These are phyloP conservation scores for Russula griseocarnosa DNA, from an alignment of 768 basidiomycete genomes.

Conservation along the genomic window DNA sequence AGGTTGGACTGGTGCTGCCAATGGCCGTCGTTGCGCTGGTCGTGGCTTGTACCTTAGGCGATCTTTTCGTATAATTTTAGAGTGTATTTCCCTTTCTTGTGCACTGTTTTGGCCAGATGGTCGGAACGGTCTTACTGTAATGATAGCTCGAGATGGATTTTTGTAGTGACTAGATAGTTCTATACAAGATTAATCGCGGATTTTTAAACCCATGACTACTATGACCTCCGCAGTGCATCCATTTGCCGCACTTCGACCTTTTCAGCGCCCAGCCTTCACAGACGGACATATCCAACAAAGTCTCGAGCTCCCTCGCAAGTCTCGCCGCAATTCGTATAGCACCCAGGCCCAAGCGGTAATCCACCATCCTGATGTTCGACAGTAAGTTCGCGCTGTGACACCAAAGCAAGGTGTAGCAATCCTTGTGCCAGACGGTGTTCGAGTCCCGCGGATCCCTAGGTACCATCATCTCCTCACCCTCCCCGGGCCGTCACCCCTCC, in stretches of 20 bases:
- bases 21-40: not conserved
- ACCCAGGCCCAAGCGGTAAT: slow-evolving; percentile 63
- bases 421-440: slow-evolving; percentile 73
- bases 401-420: slow-evolving; percentile 72
- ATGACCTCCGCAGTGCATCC: not conserved
- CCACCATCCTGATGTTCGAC: slow-evolving; percentile 93
- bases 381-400: slow-evolving; percentile 88
- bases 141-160: not conserved
- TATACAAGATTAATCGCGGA: not conserved
- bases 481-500: too few relatives aligned
- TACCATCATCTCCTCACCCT: not conserved
- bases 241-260: slow-evolving; percentile 51
- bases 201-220: not conserved
- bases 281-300: slow-evolving; percentile 53
- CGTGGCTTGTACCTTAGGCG: slow-evolving; percentile 6
- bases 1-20: not conserved
- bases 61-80: not conserved
- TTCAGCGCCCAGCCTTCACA: slow-evolving; percentile 62
- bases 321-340: slow-evolving; percentile 66
- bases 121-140: too few relatives aligned
- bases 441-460: slow-evolving; percentile 61
- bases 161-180: not conserved
- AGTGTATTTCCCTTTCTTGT: too few relatives aligned
- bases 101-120: too few relatives aligned
- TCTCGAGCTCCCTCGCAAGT: slow-evolving; percentile 67